Percentiles rank a stretch among this genome's conserved stretches.
These are phyloP conservation scores for Penicillium egyptiacum DNA, from an alignment of 495 filamentous ascomycete genomes.

Conservation along the genomic window DNA sequence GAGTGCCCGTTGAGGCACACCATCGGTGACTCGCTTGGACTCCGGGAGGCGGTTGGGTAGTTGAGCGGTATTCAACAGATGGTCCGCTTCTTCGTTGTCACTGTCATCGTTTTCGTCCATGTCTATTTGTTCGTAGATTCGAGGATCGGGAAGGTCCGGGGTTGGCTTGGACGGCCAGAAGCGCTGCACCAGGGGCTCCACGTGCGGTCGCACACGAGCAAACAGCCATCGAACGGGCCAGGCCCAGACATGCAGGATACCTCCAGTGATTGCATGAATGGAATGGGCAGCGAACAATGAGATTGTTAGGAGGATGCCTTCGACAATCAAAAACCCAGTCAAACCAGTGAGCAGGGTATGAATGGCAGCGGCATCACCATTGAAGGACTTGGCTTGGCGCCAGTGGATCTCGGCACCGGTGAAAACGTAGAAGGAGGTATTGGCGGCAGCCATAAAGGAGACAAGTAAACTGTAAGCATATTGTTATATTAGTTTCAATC, in stretches of 20 bases:
- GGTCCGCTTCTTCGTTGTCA: slow-evolving; percentile 31
- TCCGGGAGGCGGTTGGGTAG: slow-evolving; percentile 7
- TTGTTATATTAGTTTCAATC: no score
- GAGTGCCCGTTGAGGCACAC: slow-evolving; percentile 20
- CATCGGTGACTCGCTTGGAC: slow-evolving; percentile 17
- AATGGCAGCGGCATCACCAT: slow-evolving; percentile 38
- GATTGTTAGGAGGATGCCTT: slow-evolving; percentile 27
- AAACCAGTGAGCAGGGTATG: slow-evolving; percentile 39
- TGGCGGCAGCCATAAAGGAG: slow-evolving; percentile 39
- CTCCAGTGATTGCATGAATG: slow-evolving; percentile 30
- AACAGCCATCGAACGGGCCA: slow-evolving; percentile 31
- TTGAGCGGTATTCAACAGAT: slow-evolving; percentile 13
- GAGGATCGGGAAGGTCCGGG: slow-evolving; percentile 28
- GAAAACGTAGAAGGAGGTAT: slow-evolving; percentile 39
- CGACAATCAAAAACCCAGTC: slow-evolving; percentile 39
- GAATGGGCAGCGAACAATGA: slow-evolving; percentile 29
- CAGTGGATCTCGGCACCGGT: slow-evolving; percentile 46
- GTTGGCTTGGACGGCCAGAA: slow-evolving; percentile 12
- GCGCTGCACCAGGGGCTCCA: slow-evolving; percentile 10
- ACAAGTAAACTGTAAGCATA: slow-evolving; percentile 29
- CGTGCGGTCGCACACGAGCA: slow-evolving; percentile 16
- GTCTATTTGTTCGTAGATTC: slow-evolving; percentile 34
- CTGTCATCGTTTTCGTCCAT: slow-evolving; percentile 32
- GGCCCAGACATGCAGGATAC: slow-evolving; percentile 32
- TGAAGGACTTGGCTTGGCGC: slow-evolving; percentile 39